Base-by-base conservation (phyloP, 2,329 filamentous ascomycete species). In the Aspergillus brunneoviolaceus region DNA sequence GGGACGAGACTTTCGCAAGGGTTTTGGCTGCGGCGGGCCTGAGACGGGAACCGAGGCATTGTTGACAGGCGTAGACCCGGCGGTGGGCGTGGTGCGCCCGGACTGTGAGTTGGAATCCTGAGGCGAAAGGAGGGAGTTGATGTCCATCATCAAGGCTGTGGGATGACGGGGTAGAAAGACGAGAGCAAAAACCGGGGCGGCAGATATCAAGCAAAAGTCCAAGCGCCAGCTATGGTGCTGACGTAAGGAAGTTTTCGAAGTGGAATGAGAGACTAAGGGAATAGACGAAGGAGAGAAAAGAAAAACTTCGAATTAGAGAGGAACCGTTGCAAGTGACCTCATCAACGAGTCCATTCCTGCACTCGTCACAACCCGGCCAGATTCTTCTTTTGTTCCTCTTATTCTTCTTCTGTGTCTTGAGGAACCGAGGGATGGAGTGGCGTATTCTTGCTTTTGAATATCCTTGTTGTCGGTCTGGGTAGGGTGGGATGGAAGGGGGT, bases 81-180 rank as follows among this genome's bases (percentile, higher is more conserved):
- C 58, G 23, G 67, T 64, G 35, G 71, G 69, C 31, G 73, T 71
- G 14, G 75, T 72, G 61, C 69, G 74, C 61, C 71, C 69, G 42
- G 74, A 70, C 51, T 77, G 73, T 16, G 74, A 69, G 64, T 77
- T 74, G 47, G 75, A 73, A 60, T 79, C 77, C 67, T 74, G 71
- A 55, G 77, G 77, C 57, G 78, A 80, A 60, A 80, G 76, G 39
- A 80, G 74, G 25, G 75, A 78, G 67, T 75, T 80, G 67, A 80
- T 80, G 63, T 80, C 78, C 78, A 80, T 80, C 31, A 65, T 73
- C 63, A 56, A 58, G 51, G 49, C 51, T 33, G 56, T 58, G 52
- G 47, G 49, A 47, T 49, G 29, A 27, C 52, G 33, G 51, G 27
- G 50, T 51, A 65, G 59, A 51, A 54, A 59, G 53, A 54, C 59